Percentiles rank a stretch among this genome's conserved stretches.
phyloP scores from a whole-genome alignment of 306 rosid species.

The Glycine soja region DNA sequence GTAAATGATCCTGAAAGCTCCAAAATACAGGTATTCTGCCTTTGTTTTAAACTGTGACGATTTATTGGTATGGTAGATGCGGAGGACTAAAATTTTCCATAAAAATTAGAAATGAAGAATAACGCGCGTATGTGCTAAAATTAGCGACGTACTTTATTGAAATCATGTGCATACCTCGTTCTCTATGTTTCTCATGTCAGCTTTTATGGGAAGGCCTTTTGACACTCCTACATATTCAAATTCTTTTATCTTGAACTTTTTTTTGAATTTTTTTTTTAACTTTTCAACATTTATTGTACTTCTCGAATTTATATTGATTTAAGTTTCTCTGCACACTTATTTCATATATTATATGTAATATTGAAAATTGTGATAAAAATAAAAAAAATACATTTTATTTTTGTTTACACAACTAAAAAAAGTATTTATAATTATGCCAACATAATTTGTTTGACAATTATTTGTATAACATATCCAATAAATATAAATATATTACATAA shows the following conservation, averaged over 20 bases:
- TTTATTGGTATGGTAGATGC: constrained; percentile 33
- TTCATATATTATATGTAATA: not conserved
- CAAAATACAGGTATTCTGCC: constrained; percentile 72
- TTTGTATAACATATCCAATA: not conserved
- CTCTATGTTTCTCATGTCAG: not conserved
- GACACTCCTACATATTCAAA: not conserved
- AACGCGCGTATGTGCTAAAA: not conserved
- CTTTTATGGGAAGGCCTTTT: not conserved
- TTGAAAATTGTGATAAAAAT: not conserved
- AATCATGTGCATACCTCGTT: not conserved
- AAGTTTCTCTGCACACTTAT: not conserved
- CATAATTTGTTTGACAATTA: not conserved
- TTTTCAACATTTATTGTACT: not conserved
- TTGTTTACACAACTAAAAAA: not conserved
- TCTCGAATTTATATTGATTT: not conserved
- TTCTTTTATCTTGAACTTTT: not conserved
- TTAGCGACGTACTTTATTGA: not conserved
- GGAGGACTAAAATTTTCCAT: constrained; percentile 16
- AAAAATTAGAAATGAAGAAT: constrained; percentile 28
- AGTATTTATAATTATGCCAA: not conserved
- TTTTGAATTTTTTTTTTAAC: not conserved
- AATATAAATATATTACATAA: not conserved
- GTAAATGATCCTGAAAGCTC: constrained; percentile 81
- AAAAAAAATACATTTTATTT: not conserved
- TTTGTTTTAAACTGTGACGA: constrained; percentile 16